Evolutionary conservation across 1,284 basidiomycete species (phyloP), one percentile per base, ranked within the genome.

Genomic region (Entoloma clypeatum): DNA sequence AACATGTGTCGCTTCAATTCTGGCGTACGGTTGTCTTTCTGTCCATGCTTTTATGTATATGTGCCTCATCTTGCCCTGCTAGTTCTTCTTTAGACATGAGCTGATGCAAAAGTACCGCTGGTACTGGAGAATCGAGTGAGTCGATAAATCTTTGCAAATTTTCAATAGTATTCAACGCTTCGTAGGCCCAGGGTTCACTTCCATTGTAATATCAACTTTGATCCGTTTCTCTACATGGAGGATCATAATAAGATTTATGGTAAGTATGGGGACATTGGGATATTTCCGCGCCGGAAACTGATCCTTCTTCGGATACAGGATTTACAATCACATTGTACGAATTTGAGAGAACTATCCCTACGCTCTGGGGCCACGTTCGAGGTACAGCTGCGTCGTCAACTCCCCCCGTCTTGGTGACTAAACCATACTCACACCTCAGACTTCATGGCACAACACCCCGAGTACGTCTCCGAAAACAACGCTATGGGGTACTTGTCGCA

Each of bases 1-100:
- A 83, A 84, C 47, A 83, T 91, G 87, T 92, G 88, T 60, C 75
- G 90, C 28, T 93, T 84, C 65, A 87, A 92, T 55, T 86, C 85
- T 4, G 89, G 88, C 21, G 67, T 69, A 44, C 25, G 65, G 54
- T 18, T 13, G 26, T 24, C 23, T 36, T 14, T n/a, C 40, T n/a
- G n/a, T n/a, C n/a, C n/a, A n/a, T n/a, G n/a, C 27, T 17, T 25
- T 41, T 13, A 30, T 14, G 36, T 26, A 28, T 21, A 35, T 24
- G 11, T 7, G 7, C 3, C 10, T 7, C 2, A 21, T 36, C 23
- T 38, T 18, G 9, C 23, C 4, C 10, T 19, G 9, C 30, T 35
- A 45, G 39, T 53, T 57, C 35, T 54, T 49, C 32, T 53, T 47
- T 44, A 44, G 43, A 32, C 54, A 52, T 23, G 38, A 41, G 10